A percentile compares a stretch with the other conserved stretches of the same genome.
phyloP scores from a whole-genome alignment of 1,284 basidiomycete genomes.

The Boletus semigastroideus region DNA sequence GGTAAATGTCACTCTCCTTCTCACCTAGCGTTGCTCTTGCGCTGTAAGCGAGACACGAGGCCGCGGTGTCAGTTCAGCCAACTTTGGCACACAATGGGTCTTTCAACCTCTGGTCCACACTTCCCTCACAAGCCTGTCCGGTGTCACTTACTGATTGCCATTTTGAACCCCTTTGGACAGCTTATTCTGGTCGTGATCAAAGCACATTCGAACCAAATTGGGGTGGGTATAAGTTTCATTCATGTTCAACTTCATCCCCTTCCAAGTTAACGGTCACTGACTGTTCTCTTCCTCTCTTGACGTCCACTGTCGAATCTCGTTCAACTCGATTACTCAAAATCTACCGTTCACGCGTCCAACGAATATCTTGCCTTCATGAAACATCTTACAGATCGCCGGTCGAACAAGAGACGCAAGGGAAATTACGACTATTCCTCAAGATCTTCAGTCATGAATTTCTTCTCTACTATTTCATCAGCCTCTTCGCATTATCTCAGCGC shows the following conservation, averaged over 20 bases:
- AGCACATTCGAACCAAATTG: constrained; percentile 21
- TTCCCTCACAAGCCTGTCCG: constrained; percentile 10
- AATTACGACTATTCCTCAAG: constrained; percentile 27
- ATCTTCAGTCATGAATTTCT: constrained; percentile 49
- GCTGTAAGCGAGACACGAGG: constrained; percentile 31
- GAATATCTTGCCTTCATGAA: constrained; percentile 19
- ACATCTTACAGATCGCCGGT: constrained; percentile 31
- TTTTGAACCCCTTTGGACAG: constrained; percentile 20
- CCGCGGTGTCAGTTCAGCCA: constrained; percentile 13
- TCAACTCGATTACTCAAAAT: constrained; percentile 2
- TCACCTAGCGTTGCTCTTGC: neutral
- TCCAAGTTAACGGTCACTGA: constrained; percentile 16
- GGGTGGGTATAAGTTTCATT: constrained; percentile 33
- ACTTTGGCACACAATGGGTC: constrained; percentile 25
- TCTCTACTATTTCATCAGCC: constrained; percentile 37
- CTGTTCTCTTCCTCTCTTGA: constrained; percentile 9
- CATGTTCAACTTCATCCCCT: constrained; percentile 14
- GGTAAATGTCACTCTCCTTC: constrained; percentile 36
- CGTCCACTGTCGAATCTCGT: constrained; percentile 1
- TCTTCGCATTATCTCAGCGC: constrained; percentile 50
- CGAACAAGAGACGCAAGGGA: constrained; percentile 48
- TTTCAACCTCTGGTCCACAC: constrained; percentile 22
- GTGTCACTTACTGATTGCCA: constrained; percentile 16
- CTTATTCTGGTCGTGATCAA: constrained; percentile 26
- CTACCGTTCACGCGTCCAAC: constrained; percentile 5